Evolutionary conservation across 768 basidiomycete genomes (phyloP).

Genomic region (Naganishia vishniacii): DNA sequence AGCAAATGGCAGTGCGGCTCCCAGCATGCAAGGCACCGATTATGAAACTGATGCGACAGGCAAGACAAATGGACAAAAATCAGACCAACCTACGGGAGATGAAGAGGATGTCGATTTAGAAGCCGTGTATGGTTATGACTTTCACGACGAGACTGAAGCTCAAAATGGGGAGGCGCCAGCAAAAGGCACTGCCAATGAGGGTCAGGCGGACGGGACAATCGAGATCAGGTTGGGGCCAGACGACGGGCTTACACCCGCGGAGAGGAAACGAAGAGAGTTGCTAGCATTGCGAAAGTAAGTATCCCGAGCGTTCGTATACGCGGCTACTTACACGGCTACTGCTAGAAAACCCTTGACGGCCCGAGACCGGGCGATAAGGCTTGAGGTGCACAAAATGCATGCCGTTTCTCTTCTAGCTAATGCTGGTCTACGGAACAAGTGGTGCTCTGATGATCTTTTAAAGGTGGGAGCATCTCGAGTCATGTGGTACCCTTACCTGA

Average conservation of each 20-base stretch:
- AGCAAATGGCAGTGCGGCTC: background rate
- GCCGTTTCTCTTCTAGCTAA: slow-evolving; percentile 73
- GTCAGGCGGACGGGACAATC: slow-evolving; percentile 3
- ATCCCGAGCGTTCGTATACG: background rate
- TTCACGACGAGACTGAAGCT: slow-evolving; percentile 12
- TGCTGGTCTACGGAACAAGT: slow-evolving; percentile 68
- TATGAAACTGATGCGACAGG: slow-evolving; percentile 21
- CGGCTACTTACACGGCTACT: background rate
- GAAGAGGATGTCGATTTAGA: slow-evolving; percentile 18
- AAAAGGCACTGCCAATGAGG: background rate
- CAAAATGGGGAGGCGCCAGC: background rate
- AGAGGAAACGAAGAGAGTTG: slow-evolving; percentile 12
- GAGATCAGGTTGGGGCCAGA: slow-evolving; percentile 16
- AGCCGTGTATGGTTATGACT: slow-evolving; percentile 27
- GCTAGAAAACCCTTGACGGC: slow-evolving; percentile 45
- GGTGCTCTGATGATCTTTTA: slow-evolving; percentile 73
- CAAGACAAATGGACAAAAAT: slow-evolving; percentile 2
- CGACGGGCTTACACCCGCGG: slow-evolving; percentile 18
- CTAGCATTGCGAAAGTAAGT: slow-evolving; percentile 19
- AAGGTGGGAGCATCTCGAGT: slow-evolving; percentile 57
- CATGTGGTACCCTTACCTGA: background rate
- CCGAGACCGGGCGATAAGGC: slow-evolving; percentile 63
- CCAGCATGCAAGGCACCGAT: slow-evolving; percentile 2
- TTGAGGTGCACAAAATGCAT: slow-evolving; percentile 84
- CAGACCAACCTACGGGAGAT: slow-evolving; percentile 13